Evolutionary conservation across 2,329 filamentous ascomycete species (phyloP).

Genomic region (Dactylella cylindrospora): DNA sequence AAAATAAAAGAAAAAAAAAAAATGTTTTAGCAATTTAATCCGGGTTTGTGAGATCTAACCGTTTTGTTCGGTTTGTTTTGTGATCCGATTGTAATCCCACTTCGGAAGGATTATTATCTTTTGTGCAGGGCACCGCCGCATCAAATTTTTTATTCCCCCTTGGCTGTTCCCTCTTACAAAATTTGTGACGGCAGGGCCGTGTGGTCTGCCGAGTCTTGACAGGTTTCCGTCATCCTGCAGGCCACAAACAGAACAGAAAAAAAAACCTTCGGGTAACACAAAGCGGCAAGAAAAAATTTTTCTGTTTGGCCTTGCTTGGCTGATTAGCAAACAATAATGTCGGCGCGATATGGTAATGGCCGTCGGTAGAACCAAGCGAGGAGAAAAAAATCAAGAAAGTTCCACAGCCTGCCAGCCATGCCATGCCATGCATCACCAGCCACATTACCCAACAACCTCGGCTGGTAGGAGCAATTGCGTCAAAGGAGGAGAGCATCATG

Average conservation of each 20-base stretch:
- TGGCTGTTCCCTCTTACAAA: too few species aligned
- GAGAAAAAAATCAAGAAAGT: neutral
- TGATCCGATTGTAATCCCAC: neutral
- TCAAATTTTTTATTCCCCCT: too few species aligned
- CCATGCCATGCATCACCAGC: too few species aligned
- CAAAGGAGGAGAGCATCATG: slow-evolving; percentile 21
- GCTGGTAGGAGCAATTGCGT: slow-evolving; percentile 40
- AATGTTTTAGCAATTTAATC: too few species aligned
- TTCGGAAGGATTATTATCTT: slow-evolving; percentile 12
- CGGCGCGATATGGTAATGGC: neutral
- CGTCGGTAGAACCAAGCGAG: neutral
- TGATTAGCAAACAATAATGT: neutral
- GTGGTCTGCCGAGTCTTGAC: slow-evolving; percentile 10
- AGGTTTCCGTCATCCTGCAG: slow-evolving; percentile 36
- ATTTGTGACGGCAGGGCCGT: slow-evolving; percentile 25
- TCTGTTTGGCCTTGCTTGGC: too few species aligned
- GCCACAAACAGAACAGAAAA: slow-evolving; percentile 11
- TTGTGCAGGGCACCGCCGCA: slow-evolving; percentile 41
- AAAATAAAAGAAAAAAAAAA: too few species aligned
- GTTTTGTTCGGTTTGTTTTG: too few species aligned
- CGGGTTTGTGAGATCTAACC: too few species aligned
- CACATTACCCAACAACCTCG: slow-evolving; percentile 16
- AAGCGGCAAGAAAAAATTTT: too few species aligned
- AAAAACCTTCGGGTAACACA: too few species aligned
- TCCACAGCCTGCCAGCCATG: slow-evolving; percentile 19